Evolutionary conservation across 768 basidiomycete genomes (phyloP).

Genomic region (Myochromella boudieri): DNA sequence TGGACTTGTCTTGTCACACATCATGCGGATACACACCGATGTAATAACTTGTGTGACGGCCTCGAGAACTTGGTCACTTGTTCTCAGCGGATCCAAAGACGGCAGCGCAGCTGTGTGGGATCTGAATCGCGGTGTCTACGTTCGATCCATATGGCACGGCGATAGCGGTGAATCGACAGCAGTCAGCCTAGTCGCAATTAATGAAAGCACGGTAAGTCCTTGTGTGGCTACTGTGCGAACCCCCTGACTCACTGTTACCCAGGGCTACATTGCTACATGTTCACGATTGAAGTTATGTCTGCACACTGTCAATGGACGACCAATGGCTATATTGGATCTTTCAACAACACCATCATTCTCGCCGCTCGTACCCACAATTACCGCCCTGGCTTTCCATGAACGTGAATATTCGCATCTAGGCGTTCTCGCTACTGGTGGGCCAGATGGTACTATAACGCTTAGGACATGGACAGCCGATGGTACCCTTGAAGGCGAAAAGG

Average conservation of each 20-base stretch:
- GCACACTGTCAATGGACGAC: constrained; percentile 85
- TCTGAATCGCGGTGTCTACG: constrained; percentile 79
- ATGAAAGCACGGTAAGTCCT: constrained; percentile 77
- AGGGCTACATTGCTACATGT: constrained; percentile 90
- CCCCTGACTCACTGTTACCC: constrained; percentile 1
- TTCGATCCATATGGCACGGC: constrained; percentile 77
- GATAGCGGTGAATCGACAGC: constrained; percentile 36
- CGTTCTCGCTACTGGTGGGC: constrained; percentile 76
- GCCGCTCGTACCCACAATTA: constrained; percentile 54
- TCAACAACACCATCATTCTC: constrained; percentile 42
- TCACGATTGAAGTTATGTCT: constrained; percentile 69
- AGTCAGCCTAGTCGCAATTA: constrained; percentile 73
- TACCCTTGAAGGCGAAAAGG: constrained; percentile 63
- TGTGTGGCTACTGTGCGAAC: not conserved
- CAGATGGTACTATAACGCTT: constrained; percentile 76
- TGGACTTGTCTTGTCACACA: constrained; percentile 53
- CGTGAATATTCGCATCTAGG: constrained; percentile 81
- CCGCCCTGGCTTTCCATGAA: constrained; percentile 83
- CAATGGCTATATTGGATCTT: constrained; percentile 71
- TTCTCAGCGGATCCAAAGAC: constrained; percentile 82
- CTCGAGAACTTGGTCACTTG: constrained; percentile 79
- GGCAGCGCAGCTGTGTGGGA: constrained; percentile 91
- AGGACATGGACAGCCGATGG: constrained; percentile 83
- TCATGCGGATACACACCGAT: constrained; percentile 79
- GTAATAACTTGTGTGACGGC: constrained; percentile 67